phyloP scores from a whole-genome alignment of 1,284 basidiomycete species.

The Ceratobasidium sp. region DNA sequence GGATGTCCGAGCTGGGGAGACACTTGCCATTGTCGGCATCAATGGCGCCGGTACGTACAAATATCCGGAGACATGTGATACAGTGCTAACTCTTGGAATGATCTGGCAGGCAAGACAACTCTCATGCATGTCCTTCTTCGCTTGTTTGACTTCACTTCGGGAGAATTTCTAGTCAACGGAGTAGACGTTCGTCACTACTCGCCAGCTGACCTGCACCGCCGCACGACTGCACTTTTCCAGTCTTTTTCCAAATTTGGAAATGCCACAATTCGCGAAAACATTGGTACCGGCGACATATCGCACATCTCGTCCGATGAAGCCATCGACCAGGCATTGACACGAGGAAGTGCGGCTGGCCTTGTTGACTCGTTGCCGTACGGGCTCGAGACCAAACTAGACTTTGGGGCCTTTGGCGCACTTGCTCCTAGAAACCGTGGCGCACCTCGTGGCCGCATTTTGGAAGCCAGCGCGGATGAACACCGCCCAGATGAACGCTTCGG shows the following conservation, averaged over 20 bases:
- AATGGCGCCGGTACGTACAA: slow-evolving; percentile 51
- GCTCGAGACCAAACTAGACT: slow-evolving; percentile 69
- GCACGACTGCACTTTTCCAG: slow-evolving; percentile 79
- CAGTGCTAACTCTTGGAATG: slow-evolving; percentile 42
- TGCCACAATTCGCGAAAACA: slow-evolving; percentile 74
- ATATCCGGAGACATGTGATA: slow-evolving; percentile 37
- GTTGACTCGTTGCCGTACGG: slow-evolving; percentile 69
- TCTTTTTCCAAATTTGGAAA: slow-evolving; percentile 75
- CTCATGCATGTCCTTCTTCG: slow-evolving; percentile 78
- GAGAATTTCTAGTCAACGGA: slow-evolving; percentile 70
- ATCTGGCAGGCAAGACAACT: slow-evolving; percentile 74
- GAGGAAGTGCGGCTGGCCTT: slow-evolving; percentile 69
- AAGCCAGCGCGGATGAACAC: slow-evolving; percentile 14
- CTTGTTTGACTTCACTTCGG: slow-evolving; percentile 72
- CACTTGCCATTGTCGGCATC: slow-evolving; percentile 76
- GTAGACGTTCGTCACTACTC: slow-evolving; percentile 66
- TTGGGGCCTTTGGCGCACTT: slow-evolving; percentile 58
- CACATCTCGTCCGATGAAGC: slow-evolving; percentile 52
- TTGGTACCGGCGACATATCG: slow-evolving; percentile 71
- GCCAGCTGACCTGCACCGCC: slow-evolving; percentile 72
- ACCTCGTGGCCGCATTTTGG: slow-evolving; percentile 15
- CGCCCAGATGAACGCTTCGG: slow-evolving; percentile 28
- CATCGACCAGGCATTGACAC: slow-evolving; percentile 65
- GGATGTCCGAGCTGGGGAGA: slow-evolving; percentile 72
- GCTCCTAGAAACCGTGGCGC: slow-evolving; percentile 22